Evolutionary conservation across 352 stramenopile genomes (phyloP), one percentile per base, ranked within the genome.

Genomic region (Thalassiosira hispida): DNA sequence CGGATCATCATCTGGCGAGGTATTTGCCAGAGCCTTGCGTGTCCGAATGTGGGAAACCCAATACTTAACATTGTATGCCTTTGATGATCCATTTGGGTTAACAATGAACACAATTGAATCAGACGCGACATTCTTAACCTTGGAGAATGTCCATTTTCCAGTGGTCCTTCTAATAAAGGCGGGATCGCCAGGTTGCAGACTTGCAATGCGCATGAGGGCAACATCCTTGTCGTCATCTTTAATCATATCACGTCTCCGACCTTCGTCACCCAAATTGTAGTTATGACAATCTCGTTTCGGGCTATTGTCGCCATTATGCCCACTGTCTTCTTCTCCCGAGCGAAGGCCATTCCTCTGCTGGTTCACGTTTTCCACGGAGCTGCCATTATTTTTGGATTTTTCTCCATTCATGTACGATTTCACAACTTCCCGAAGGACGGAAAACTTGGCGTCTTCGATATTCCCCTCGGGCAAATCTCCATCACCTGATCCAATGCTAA

Each of bases 11-110:
- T 49, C 40, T 18, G 40, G 40, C 11, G 16, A 18, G 40, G 11
- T 16, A 20, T 12, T 4, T 12, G 40, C 40, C 11, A 12, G 3
- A 49, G 40, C 53, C 61, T 72, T 81, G 9, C 44, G 57, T 3
- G 38, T 38, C 16, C 74, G 44, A 18, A 83, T 40, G 53, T 77
- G 67, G 22, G 49, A 56, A 18, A 49, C n/a, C 74, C 74, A 83
- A 67, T 83, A 77, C 55, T 77, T 83, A 0, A 27, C n/a, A 52
- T 63, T 61, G 52, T 77, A 77, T n/a, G 67, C 52, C 44, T 83
- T 83, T 0, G 67, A 65, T 20, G 59, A 55, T 33, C 66, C 74
- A 9, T 71, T 68, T 27, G 18, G 16, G 31, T 77, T 76, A 35
- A 77, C 67, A 40, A 77, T 55, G 22, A 83, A 83, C 1, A 63